Evolutionary conservation across 2,329 filamentous ascomycete genomes (phyloP).

Genomic region (Lachnellula willkommii): DNA sequence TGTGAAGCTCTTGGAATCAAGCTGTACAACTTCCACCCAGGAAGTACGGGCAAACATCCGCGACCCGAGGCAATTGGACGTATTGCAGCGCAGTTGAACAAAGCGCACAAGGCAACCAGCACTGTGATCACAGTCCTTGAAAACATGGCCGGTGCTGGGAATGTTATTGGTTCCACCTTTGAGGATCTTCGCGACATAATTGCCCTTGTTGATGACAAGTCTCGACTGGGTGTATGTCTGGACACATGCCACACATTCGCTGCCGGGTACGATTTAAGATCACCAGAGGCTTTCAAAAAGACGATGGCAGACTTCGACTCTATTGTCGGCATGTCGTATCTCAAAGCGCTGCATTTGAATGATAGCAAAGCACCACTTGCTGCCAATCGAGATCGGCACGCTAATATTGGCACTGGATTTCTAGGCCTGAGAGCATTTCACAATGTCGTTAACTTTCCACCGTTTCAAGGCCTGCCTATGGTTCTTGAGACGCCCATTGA

Average conservation of each 20-base stretch:
- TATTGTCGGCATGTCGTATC: slow-evolving; percentile 70
- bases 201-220: slow-evolving; percentile 69
- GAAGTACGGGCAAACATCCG: slow-evolving; percentile 65
- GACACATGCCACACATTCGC: slow-evolving; percentile 97
- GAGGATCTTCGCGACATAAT: slow-evolving; percentile 86
- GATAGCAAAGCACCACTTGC: slow-evolving; percentile 87
- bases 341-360: slow-evolving; percentile 86
- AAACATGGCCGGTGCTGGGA: slow-evolving; percentile 90
- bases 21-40: slow-evolving; percentile 98
- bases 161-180: slow-evolving; percentile 79
- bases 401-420: slow-evolving; percentile 94
- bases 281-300: slow-evolving; percentile 63
- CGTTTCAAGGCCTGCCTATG: slow-evolving; percentile 77
- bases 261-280: slow-evolving; percentile 83
- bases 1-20: slow-evolving; percentile 81
- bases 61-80: slow-evolving; percentile 67
- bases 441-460: slow-evolving; percentile 76
- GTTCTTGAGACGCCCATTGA: slow-evolving; percentile 96
- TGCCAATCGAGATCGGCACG: slow-evolving; percentile 83
- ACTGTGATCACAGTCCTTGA: slow-evolving; percentile 81
- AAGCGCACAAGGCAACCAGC: slow-evolving; percentile 69
- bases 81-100: slow-evolving; percentile 78
- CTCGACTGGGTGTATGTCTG: slow-evolving; percentile 84
- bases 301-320: slow-evolving; percentile 74
- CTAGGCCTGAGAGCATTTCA: slow-evolving; percentile 87